Conservation (phyloP, 1,284 basidiomycete genomes). For the Sanghuangporus weigelae region DNA sequence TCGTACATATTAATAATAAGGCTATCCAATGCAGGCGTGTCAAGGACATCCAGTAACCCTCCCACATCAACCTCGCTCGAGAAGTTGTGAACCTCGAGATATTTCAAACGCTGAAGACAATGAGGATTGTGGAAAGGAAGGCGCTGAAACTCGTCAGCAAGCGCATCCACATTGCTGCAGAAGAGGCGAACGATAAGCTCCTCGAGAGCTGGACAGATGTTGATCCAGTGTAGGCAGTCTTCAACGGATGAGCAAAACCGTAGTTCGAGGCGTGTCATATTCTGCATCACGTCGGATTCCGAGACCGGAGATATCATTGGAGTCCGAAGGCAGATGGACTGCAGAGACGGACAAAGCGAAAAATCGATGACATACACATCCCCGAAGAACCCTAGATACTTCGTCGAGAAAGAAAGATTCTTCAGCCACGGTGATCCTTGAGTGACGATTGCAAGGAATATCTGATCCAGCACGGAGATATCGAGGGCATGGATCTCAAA, state of each 20-base stretch:
- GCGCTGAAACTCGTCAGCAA: not conserved
- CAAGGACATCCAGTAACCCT: conserved; percentile 9
- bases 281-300: not conserved
- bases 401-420: conserved; percentile 8
- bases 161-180: not conserved
- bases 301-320: conserved; percentile 4
- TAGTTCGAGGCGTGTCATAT: conserved; percentile 9
- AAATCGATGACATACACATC: conserved; percentile 9
- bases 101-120: not conserved
- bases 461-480: conserved; percentile 1
- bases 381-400: conserved; percentile 7
- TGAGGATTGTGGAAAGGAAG: not conserved
- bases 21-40: not conserved
- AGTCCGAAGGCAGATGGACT: not conserved
- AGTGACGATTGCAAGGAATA: conserved; percentile 4
- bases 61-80: conserved; percentile 7
- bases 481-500: conserved; percentile 14
- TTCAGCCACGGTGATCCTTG: conserved; percentile 9
- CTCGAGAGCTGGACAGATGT: conserved; percentile 13
- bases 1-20: conserved; percentile 9
- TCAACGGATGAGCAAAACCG: conserved; percentile 10
- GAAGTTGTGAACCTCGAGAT: conserved; percentile 10
- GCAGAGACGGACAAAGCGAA: conserved; percentile 1
- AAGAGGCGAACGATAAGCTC: conserved; percentile 5
- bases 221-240: conserved; percentile 13